These are phyloP conservation scores for Stephanocyclus meneghinianus DNA, from an alignment of 352 stramenopile species.

Conservation along the genomic window DNA sequence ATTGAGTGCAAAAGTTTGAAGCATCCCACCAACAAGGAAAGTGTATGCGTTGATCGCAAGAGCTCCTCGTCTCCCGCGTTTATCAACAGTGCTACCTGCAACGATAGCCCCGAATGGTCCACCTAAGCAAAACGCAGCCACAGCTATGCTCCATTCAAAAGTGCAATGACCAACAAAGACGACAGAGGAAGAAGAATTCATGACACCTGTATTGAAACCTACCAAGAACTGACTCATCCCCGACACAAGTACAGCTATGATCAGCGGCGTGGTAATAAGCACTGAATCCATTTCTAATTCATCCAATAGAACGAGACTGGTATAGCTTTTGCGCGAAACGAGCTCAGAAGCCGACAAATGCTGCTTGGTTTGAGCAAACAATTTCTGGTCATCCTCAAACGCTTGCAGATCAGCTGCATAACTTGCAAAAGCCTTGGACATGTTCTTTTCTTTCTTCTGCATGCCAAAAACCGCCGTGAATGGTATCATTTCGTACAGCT, in stretches of 20 bases:
- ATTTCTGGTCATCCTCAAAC: conserved; percentile 28
- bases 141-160: conserved; percentile 77
- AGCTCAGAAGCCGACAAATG: conserved; percentile 46
- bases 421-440: conserved; percentile 63
- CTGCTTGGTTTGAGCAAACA: conserved; percentile 19
- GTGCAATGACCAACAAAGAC: conserved; percentile 84
- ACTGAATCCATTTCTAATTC: conserved; percentile 76
- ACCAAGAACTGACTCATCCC: conserved; percentile 83
- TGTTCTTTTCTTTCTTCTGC: conserved; percentile 63
- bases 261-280: conserved; percentile 81
- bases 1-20: conserved; percentile 77
- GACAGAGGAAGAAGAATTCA: conserved; percentile 81
- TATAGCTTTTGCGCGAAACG: conserved; percentile 31
- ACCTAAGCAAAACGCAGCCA: conserved; percentile 83
- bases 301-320: conserved; percentile 72
- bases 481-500: conserved; percentile 78
- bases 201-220: conserved; percentile 85
- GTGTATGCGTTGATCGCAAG: conserved; percentile 73
- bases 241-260: conserved; percentile 81
- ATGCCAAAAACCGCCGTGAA: conserved; percentile 79
- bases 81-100: conserved; percentile 71
- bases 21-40: conserved; percentile 80
- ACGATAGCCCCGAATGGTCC: conserved; percentile 78
- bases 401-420: conserved; percentile 73
- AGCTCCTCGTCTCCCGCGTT: conserved; percentile 67